These are phyloP conservation scores for Salix brachista DNA, from an alignment of 345 rosid genomes.

Conservation along the genomic window DNA sequence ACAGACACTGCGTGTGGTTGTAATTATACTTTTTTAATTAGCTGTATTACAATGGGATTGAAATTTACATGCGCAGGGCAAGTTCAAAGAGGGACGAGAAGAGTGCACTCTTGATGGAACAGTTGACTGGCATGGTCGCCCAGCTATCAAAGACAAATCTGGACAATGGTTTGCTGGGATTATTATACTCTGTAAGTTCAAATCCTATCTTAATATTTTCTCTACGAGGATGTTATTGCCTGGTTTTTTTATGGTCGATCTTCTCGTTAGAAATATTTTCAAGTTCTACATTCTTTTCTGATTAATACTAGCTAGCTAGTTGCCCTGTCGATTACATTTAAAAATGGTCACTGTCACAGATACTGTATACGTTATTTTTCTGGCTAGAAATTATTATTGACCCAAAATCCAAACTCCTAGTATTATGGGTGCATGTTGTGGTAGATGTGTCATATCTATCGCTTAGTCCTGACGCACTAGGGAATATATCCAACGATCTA, in stretches of 20 bases:
- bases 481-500: neutral
- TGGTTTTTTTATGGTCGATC: neutral
- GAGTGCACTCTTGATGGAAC: conserved; percentile 69
- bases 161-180: conserved; percentile 82
- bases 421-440: neutral
- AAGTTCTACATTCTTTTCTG: no score
- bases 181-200: conserved; percentile 68
- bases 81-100: conserved; percentile 43
- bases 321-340: neutral
- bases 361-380: neutral
- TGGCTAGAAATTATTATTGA: neutral
- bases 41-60: neutral
- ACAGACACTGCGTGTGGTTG: neutral
- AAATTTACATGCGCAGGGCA: conserved; percentile 14
- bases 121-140: conserved; percentile 63
- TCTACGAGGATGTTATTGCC: neutral
- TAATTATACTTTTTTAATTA: neutral
- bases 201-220: neutral
- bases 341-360: neutral
- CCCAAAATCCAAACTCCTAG: conserved; percentile 5
- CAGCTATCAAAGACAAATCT: conserved; percentile 55
- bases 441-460: neutral
- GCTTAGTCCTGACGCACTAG: conserved; percentile 21
- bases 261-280: neutral
- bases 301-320: no score